These are phyloP conservation scores for Cladophialophora bantiana DNA, from an alignment of 2,329 filamentous ascomycete species.

Conservation along the genomic window DNA sequence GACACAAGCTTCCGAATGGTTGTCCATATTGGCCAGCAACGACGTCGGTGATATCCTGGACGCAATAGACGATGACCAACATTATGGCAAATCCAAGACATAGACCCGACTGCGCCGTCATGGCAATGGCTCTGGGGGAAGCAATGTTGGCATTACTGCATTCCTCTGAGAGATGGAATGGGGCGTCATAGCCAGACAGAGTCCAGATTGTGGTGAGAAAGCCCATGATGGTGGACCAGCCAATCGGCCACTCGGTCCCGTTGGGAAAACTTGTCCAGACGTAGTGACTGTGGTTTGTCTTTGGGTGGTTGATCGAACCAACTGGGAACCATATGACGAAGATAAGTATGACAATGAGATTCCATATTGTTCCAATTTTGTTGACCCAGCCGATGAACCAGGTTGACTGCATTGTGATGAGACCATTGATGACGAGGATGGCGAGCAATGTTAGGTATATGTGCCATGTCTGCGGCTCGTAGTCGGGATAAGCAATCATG, in stretches of 20 bases:
- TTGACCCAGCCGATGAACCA: conserved; percentile 48
- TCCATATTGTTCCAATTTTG: conserved; percentile 43
- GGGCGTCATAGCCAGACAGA: conserved; percentile 43
- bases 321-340: conserved; percentile 49
- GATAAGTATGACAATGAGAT: conserved; percentile 45
- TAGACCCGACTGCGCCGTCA: conserved; percentile 44
- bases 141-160: conserved; percentile 46
- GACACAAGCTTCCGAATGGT: conserved; percentile 44
- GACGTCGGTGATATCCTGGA: conserved; percentile 43
- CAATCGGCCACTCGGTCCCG: conserved; percentile 45
- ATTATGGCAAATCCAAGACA: conserved; percentile 43
- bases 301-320: conserved; percentile 44
- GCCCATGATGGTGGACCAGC: conserved; percentile 47
- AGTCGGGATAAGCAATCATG: conserved; percentile 45
- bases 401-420: conserved; percentile 47
- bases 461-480: conserved; percentile 46
- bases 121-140: conserved; percentile 44
- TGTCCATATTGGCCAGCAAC: conserved; percentile 44
- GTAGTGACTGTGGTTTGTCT: conserved; percentile 46
- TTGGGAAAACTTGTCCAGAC: conserved; percentile 40
- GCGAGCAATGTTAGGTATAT: conserved; percentile 45
- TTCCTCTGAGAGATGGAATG: conserved; percentile 46
- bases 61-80: conserved; percentile 44
- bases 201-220: conserved; percentile 53
- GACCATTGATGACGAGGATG: conserved; percentile 44